These are phyloP conservation scores for Gossypium ekmanianum DNA, from an alignment of 345 rosid species.

Conservation along the genomic window DNA sequence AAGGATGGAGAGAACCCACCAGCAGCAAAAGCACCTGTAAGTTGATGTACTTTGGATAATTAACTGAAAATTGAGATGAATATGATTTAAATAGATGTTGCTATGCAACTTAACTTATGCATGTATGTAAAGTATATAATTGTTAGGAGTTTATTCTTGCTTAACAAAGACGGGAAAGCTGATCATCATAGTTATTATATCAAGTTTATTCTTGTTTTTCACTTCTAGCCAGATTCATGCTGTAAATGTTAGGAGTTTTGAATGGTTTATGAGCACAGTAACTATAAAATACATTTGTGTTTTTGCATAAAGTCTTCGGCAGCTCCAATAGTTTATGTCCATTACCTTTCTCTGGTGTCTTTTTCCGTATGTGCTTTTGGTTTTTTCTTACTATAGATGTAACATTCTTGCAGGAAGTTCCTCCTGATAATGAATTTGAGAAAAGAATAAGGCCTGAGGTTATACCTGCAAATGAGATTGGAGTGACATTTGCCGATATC, in stretches of 20 bases:
- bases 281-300: slow-evolving; percentile 2
- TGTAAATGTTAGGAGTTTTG: background rate
- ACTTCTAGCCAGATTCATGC: background rate
- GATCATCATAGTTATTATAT: background rate
- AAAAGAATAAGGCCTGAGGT: slow-evolving; percentile 98
- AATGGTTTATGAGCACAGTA: background rate
- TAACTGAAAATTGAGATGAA: slow-evolving; percentile 10
- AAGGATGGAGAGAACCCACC: slow-evolving; percentile 64
- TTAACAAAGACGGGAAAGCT: background rate
- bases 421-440: slow-evolving; percentile 93
- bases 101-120: background rate
- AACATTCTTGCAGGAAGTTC: slow-evolving; percentile 53
- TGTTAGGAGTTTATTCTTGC: too few relatives aligned
- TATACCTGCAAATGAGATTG: slow-evolving; percentile 89
- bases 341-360: background rate
- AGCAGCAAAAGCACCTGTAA: slow-evolving; percentile 63
- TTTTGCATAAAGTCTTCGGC: background rate
- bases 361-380: background rate
- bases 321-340: background rate
- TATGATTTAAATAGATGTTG: background rate
- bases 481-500: slow-evolving; percentile 92
- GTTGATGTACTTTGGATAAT: slow-evolving; percentile 15
- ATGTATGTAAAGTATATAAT: background rate
- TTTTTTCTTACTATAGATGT: slow-evolving; percentile 13
- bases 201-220: background rate